phyloP scores from a whole-genome alignment of 208 protist species.

The Leishmania martiniquensis region DNA sequence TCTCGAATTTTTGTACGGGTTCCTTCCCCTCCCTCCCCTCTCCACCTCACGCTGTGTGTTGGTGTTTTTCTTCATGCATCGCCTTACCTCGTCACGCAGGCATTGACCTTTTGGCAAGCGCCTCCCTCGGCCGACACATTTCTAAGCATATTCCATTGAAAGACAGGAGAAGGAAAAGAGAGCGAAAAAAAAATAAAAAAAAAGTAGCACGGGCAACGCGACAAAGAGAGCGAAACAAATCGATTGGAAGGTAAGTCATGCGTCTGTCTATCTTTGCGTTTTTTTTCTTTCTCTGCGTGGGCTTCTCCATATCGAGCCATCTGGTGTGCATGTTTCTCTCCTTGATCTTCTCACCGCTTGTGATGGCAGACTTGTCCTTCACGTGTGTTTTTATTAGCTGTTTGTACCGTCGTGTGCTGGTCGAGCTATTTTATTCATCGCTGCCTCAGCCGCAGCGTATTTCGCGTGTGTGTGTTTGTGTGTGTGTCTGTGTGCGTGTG shows the following conservation, averaged over 20 bases:
- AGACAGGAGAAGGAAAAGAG: not conserved
- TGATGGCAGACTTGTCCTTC: not conserved
- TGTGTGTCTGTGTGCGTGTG: not conserved
- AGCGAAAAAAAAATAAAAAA: not conserved
- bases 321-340: not conserved
- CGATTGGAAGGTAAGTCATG: not conserved
- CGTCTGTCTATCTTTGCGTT: not conserved
- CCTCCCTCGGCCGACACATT: not conserved
- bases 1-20: too few species aligned
- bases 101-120: not conserved
- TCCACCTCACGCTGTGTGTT: not conserved
- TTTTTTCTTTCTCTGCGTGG: not conserved
- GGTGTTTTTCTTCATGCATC: not conserved
- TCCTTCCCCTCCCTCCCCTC: not conserved
- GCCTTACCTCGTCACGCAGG: not conserved
- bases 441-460: too few species aligned
- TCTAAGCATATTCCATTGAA: not conserved
- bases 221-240: too few species aligned
- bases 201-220: not conserved
- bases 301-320: not conserved
- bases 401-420: not conserved
- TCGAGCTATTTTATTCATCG: not conserved
- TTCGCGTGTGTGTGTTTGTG: not conserved
- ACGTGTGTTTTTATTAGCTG: not conserved
- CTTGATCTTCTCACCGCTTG: not conserved